phyloP scores from a whole-genome alignment of 129 eudicot genomes.

The Helianthus tuberosus region DNA sequence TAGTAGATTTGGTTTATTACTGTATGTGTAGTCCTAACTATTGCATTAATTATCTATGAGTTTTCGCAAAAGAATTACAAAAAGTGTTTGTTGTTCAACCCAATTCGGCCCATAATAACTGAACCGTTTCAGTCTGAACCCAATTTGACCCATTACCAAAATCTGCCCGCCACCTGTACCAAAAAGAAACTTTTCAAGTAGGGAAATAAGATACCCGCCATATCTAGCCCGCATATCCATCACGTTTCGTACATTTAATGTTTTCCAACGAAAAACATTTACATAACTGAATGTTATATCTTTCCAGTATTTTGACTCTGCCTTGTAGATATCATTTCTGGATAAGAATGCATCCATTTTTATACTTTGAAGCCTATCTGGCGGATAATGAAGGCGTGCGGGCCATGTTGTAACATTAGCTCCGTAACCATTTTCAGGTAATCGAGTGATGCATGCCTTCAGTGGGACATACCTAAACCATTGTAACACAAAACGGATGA shows the following conservation, averaged over 20 bases:
- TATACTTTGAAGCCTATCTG: constrained; percentile 71
- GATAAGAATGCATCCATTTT: constrained; percentile 80
- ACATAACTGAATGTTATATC: constrained; percentile 66
- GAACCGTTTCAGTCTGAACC: not conserved
- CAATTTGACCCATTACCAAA: not conserved
- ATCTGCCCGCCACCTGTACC: not conserved
- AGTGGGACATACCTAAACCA: constrained; percentile 64
- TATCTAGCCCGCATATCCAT: constrained; percentile 92
- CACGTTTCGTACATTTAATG: constrained; percentile 52
- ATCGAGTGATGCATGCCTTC: constrained; percentile 61
- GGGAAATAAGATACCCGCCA: constrained; percentile 62
- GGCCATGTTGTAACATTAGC: constrained; percentile 75
- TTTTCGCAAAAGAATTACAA: no score
- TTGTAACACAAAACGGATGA: constrained; percentile 6
- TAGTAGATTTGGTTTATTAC: not conserved
- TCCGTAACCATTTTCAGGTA: constrained; percentile 73
- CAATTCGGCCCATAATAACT: not conserved
- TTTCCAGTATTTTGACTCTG: constrained; percentile 75
- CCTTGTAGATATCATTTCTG: constrained; percentile 71
- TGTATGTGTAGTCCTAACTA: no score
- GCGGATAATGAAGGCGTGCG: constrained; percentile 69
- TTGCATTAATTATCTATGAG: no score
- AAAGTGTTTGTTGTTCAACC: no score
- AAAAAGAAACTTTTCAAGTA: constrained; percentile 12
- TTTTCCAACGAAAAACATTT: constrained; percentile 53